Evolutionary conservation across 495 filamentous ascomycete species (phyloP).

Genomic region (Aspergillus affinis): DNA sequence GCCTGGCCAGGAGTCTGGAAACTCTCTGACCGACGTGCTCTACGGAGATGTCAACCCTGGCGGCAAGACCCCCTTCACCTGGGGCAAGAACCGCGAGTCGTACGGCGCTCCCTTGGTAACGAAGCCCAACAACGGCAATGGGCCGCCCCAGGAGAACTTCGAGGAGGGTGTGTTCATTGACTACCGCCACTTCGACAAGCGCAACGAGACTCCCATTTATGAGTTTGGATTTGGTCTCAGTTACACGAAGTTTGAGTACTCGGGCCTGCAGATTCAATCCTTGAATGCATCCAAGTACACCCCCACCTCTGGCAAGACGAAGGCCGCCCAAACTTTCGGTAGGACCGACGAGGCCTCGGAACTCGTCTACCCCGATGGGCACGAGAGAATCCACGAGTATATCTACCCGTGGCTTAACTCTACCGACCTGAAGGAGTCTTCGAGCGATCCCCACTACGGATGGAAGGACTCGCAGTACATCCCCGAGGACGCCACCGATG

Average conservation of each 20-base stretch:
- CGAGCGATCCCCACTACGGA: slow-evolving; percentile 69
- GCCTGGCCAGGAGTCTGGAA: slow-evolving; percentile 89
- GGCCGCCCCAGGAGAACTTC: slow-evolving; percentile 77
- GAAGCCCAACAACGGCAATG: slow-evolving; percentile 66
- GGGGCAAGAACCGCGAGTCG: slow-evolving; percentile 68
- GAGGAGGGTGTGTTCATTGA: slow-evolving; percentile 89
- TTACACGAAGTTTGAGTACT: slow-evolving; percentile 85
- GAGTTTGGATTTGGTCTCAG: slow-evolving; percentile 91
- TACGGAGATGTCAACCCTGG: slow-evolving; percentile 87
- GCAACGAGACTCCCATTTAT: slow-evolving; percentile 71
- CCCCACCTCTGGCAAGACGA: slow-evolving; percentile 66
- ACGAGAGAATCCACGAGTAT: slow-evolving; percentile 56
- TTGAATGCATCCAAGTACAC: slow-evolving; percentile 57
- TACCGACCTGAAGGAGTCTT: slow-evolving; percentile 62
- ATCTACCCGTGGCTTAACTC: slow-evolving; percentile 93
- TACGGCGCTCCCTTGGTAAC: slow-evolving; percentile 79
- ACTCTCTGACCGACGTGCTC: slow-evolving; percentile 85
- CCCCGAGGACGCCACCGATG: slow-evolving; percentile 64
- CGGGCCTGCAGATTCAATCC: slow-evolving; percentile 64
- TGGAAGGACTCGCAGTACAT: slow-evolving; percentile 59
- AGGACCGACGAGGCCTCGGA: slow-evolving; percentile 63
- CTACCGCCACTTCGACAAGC: slow-evolving; percentile 86
- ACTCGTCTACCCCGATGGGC: slow-evolving; percentile 71
- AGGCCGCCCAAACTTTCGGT: slow-evolving; percentile 67
- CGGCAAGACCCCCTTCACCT: slow-evolving; percentile 85